These are phyloP conservation scores for Prunus yedoensis DNA, from an alignment of 331 rosid species.

Conservation along the genomic window DNA sequence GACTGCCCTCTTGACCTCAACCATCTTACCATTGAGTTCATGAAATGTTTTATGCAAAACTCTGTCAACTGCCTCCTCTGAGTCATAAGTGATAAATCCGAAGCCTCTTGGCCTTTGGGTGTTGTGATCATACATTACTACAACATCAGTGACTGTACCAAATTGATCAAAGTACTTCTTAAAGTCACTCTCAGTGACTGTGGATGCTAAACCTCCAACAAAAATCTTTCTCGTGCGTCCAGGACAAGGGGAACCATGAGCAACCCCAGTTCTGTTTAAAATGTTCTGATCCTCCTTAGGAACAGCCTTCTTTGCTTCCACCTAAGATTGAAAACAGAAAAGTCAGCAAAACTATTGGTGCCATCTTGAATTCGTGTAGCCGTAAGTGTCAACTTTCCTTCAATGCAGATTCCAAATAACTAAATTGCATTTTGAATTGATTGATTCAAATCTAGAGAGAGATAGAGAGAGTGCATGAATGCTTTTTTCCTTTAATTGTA, in stretches of 20 bases:
- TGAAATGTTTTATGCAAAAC: constrained; percentile 84
- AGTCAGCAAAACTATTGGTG: constrained; percentile 29
- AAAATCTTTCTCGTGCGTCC: constrained; percentile 85
- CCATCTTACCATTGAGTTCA: constrained; percentile 92
- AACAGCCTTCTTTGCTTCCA: constrained; percentile 98
- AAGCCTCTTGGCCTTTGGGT: constrained; percentile 97
- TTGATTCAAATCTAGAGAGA: constrained; percentile 19
- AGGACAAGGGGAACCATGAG: constrained; percentile 74
- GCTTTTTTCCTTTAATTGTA: background rate
- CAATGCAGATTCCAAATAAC: constrained; percentile 32
- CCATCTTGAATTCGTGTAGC: constrained; percentile 20
- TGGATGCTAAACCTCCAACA: constrained; percentile 91
- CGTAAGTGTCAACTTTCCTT: constrained; percentile 18
- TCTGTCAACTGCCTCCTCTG: constrained; percentile 84
- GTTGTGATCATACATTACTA: constrained; percentile 95
- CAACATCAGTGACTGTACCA: constrained; percentile 83
- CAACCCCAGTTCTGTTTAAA: constrained; percentile 50
- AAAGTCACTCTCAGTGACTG: constrained; percentile 79
- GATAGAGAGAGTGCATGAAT: background rate
- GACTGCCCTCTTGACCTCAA: constrained; percentile 94
- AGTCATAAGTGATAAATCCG: constrained; percentile 89
- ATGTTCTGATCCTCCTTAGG: constrained; percentile 84
- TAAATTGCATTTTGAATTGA: constrained; percentile 22
- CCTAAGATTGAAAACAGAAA: constrained; percentile 53
- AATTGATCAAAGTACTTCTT: constrained; percentile 83